Evolutionary conservation across 2,329 filamentous ascomycete genomes (phyloP).

Genomic region (Lasiodiplodia sp.): DNA sequence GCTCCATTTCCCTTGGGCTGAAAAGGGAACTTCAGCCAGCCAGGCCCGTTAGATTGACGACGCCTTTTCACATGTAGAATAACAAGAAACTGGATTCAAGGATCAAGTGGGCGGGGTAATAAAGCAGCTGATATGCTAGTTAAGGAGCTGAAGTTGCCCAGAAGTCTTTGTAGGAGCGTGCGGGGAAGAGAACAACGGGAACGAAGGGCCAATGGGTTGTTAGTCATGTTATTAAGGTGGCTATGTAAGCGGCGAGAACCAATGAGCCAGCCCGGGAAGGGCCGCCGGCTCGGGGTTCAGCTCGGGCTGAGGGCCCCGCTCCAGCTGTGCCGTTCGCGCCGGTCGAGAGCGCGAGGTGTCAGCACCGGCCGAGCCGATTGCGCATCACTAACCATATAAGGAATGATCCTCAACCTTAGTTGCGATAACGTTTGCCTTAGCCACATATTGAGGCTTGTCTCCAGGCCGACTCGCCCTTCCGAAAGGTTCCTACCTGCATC

Average conservation of each 20-base stretch:
- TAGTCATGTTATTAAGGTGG: background rate
- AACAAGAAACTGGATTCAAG: background rate
- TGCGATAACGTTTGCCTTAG: background rate
- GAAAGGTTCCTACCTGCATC: background rate
- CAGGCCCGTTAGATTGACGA: background rate
- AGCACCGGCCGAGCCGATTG: background rate
- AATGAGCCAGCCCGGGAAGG: background rate
- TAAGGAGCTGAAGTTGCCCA: background rate
- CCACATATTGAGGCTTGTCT: background rate
- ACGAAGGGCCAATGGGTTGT: background rate
- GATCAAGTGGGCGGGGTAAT: background rate
- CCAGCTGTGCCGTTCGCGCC: background rate
- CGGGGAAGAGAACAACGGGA: background rate
- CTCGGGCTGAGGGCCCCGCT: background rate
- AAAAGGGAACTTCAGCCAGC: background rate
- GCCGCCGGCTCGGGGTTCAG: background rate
- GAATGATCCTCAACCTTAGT: background rate
- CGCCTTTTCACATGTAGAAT: background rate
- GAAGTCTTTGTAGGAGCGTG: background rate
- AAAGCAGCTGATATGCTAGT: background rate
- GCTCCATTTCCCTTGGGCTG: background rate
- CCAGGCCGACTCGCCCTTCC: background rate
- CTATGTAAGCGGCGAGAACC: background rate
- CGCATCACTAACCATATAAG: background rate
- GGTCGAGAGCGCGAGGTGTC: background rate